phyloP scores from a whole-genome alignment of 345 rosid genomes.

The Aethionema arabicum region DNA sequence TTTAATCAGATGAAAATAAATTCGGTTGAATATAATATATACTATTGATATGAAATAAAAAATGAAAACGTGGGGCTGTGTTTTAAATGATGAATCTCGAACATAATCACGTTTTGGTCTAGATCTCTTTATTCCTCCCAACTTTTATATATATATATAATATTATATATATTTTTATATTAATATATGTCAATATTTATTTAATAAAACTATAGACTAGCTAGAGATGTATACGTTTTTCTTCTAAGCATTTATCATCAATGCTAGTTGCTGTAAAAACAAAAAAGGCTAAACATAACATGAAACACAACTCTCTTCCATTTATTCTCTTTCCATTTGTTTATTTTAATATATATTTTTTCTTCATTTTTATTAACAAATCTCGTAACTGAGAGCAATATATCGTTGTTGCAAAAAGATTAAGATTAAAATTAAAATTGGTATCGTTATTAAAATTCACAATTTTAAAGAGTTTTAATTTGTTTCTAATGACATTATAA shows the following conservation, averaged over 20 bases:
- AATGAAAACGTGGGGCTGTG: slow-evolving; percentile 9
- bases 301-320: slow-evolving; percentile 11
- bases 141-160: not conserved
- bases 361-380: no score
- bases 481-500: no score
- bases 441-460: no score
- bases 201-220: no score
- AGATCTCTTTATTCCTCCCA: slow-evolving; percentile 16
- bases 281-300: slow-evolving; percentile 14
- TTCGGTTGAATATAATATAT: no score
- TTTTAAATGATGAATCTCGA: slow-evolving; percentile 18
- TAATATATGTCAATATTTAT: no score
- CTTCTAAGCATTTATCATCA: slow-evolving; percentile 1
- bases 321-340: not conserved
- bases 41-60: no score
- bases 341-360: not conserved
- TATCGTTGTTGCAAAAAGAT: no score
- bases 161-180: slow-evolving; percentile 2
- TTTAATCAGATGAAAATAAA: no score
- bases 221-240: not conserved
- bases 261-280: not conserved
- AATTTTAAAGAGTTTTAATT: no score
- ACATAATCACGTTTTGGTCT: slow-evolving; percentile 31
- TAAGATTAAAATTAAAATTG: no score
- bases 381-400: no score